Base-by-base conservation (phyloP, 768 basidiomycete species). In the Trametes punicea region DNA sequence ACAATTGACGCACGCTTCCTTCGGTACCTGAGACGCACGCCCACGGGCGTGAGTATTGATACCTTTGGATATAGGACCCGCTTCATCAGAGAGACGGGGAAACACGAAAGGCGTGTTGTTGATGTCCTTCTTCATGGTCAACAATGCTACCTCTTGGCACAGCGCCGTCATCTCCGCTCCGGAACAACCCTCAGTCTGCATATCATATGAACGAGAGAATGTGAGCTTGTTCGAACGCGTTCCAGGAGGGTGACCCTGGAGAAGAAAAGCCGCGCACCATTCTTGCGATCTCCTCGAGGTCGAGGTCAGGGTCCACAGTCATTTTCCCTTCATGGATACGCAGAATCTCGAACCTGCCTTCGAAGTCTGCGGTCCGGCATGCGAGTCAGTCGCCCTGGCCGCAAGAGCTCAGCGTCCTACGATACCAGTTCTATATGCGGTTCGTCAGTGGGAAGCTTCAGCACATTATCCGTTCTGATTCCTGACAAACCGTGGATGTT, bases 121-220 rank as follows among this genome's bases (percentile, higher is more conserved):
- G 31, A 98, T 85, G 69, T 98, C 81, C 50, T 82, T 77, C 61
- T 90, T 85, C 97, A 99, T 98, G 0, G 94, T 90, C 51, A 87
- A 68, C 59, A 98, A 70, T 0, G 96, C 97, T 3, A 97, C 97
- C 70, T 99, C 96, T 72, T 98, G 97, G 68, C 95, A 98, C 41
- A 98, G 79, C 8, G 88, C 85, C 6, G 83, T 79, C 30, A 98
- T 84, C 70, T 99, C 97, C 5, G 97, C 97, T 4, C 97, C 97
- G 18, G 95, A 98, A 68, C 93, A 99, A 1, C 96, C 97, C 10
- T 89, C 85, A 1, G 94, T 90, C 97, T 98, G 65, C 46, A 11
- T 58, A 57, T 1, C 13, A 27, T 10, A 49, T 2, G 20, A 6
- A n/a, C 23, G 33, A n/a, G n/a, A 30, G 25, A n/a, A 10, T 23